These are phyloP conservation scores for Epichloe typhina DNA, from an alignment of 2,329 filamentous ascomycete genomes.

Conservation along the genomic window DNA sequence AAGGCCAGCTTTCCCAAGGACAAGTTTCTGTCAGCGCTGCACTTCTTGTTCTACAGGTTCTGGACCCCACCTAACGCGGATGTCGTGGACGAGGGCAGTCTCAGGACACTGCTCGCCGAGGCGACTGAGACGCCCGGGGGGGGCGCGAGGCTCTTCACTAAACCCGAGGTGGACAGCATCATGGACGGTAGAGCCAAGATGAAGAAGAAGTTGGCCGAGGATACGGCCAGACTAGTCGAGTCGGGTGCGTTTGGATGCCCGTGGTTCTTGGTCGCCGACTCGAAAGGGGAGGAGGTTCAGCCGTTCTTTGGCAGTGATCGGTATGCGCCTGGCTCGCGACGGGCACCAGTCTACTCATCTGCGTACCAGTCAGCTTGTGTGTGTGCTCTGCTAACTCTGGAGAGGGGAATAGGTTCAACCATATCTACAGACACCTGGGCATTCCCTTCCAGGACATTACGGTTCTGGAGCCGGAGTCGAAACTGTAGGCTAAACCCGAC, in stretches of 20 bases:
- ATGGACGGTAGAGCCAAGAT: constrained; percentile 36
- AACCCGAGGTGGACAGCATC: constrained; percentile 40
- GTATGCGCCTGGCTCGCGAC: constrained; percentile 14
- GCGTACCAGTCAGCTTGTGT: neutral
- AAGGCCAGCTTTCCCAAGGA: constrained; percentile 40
- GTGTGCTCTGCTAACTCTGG: neutral
- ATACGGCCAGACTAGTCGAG: constrained; percentile 48
- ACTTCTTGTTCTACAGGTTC: constrained; percentile 44
- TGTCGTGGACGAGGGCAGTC: constrained; percentile 42
- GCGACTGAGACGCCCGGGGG: constrained; percentile 15
- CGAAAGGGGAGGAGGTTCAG: constrained; percentile 42
- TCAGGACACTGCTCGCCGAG: constrained; percentile 26
- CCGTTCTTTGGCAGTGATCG: constrained; percentile 69
- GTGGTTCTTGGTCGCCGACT: constrained; percentile 57
- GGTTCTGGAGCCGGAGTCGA: constrained; percentile 17
- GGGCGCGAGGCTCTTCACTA: constrained; percentile 29
- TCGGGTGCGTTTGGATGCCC: constrained; percentile 64
- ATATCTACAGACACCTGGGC: constrained; percentile 53
- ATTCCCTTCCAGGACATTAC: constrained; percentile 44
- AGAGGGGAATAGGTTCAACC: constrained; percentile 41
- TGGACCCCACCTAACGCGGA: constrained; percentile 48
- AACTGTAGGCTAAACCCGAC: constrained; percentile 18
- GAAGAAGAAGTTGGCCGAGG: constrained; percentile 33
- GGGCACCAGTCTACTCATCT: constrained; percentile 7
- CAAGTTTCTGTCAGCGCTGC: constrained; percentile 39